These are phyloP conservation scores for Barnettozyma californica DNA, from an alignment of 805 yeast genomes.

Conservation along the genomic window DNA sequence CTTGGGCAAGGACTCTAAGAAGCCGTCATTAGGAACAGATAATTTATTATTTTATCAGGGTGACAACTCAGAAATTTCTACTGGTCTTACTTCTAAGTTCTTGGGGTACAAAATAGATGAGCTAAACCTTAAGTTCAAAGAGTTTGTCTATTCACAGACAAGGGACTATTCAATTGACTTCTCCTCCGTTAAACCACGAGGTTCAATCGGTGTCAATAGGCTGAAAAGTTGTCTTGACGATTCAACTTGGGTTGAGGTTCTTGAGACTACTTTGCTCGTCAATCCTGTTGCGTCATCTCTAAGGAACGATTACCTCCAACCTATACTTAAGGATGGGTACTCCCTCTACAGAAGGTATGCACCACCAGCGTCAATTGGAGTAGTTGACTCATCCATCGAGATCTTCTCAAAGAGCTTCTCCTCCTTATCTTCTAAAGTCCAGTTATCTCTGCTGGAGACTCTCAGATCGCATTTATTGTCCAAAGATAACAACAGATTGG, in stretches of 20 bases:
- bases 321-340: conserved; percentile 24
- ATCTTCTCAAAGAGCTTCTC: conserved; percentile 70
- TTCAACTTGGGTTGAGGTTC: conserved; percentile 31
- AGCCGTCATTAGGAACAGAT: conserved; percentile 1
- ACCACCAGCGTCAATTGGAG: conserved; percentile 42
- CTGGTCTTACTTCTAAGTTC: conserved; percentile 51
- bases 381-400: conserved; percentile 76
- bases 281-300: conserved; percentile 37
- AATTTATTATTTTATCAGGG: conserved; percentile 15
- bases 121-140: conserved; percentile 26
- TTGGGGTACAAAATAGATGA: conserved; percentile 32
- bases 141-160: conserved; percentile 1
- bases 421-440: conserved; percentile 67
- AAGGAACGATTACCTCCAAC: conserved; percentile 36
- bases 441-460: conserved; percentile 81
- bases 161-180: conserved; percentile 19
- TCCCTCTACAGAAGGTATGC: conserved; percentile 31
- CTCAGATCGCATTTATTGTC: conserved; percentile 52
- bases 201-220: conserved; percentile 28
- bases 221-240: conserved; percentile 29
- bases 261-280: conserved; percentile 27
- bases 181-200: conserved; percentile 12
- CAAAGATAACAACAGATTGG: conserved; percentile 28
- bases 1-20: neutral
- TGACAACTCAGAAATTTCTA: conserved; percentile 37